Base-by-base conservation (phyloP, 176 grass and related monocot genomes). In the Aegilops sharonensis region DNA sequence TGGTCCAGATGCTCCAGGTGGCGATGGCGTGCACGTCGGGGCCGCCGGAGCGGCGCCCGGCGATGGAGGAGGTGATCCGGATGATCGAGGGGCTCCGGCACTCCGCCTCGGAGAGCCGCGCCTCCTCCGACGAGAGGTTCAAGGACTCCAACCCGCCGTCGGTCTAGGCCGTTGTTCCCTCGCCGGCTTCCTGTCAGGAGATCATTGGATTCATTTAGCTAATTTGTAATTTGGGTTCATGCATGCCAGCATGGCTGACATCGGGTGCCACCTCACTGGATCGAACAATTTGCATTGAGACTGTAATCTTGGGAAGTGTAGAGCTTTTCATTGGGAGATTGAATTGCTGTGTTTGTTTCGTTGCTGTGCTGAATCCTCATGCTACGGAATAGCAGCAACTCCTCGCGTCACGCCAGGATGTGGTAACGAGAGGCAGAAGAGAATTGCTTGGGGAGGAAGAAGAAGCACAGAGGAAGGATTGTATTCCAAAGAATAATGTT, bases 1-100 rank as follows among this genome's bases (percentile, higher is more conserved):
- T 98, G 52, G 97, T 98, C 14, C 92, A 94, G 74, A 94, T 96
- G 82, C 94, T 98, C 63, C 97, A 98, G 84, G 85, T 98, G 61
- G 97, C 91, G 48, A 92, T 96, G 94, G 87, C 82, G 3, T 98
- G 97, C 74, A 95, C 90, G 14, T 34, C 88, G 0, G 89, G 71
- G 18, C 66, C 87, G 12, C 90, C 94, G 1, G 94, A 98, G 23
- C 90, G 85, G 73, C 92, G 97, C 1, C 97, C 94, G 3, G 45
- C 68, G 10, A 98, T 98, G 68, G 92, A 92, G 67, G 97, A 98
- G 9, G 94, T 96, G 82, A 92, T 98, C 76, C 80, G 87, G 83
- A 96, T 91, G 97, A 81, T 98, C 17, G 94, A 98, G 85, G 97
- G 91, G 52, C 83, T 96, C 69, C 84, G 87, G 61, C 90, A 87